phyloP scores from a whole-genome alignment of 805 yeast species.

The Ascoidea asiatica region DNA sequence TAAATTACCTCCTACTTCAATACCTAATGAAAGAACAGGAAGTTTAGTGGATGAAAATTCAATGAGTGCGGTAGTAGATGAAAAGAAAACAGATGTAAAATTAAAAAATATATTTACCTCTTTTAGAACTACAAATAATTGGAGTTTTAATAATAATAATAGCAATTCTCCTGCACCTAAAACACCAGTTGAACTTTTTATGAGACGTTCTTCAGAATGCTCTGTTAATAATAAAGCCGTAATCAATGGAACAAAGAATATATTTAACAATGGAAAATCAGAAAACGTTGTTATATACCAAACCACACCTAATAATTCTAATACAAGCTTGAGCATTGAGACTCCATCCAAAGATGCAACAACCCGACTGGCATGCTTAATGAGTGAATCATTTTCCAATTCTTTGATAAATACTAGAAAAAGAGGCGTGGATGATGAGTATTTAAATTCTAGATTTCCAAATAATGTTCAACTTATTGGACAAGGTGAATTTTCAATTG shows the following conservation, averaged over 20 bases:
- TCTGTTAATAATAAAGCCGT: neutral
- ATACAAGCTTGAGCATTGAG: neutral
- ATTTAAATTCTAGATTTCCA: slow-evolving; percentile 29
- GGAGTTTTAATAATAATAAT: too few relatives aligned
- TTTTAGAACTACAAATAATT: neutral
- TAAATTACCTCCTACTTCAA: neutral
- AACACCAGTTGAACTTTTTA: neutral
- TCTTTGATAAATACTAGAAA: neutral
- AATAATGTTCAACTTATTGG: slow-evolving; percentile 66
- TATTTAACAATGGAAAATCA: neutral
- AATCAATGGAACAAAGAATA: neutral
- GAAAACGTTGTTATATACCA: neutral
- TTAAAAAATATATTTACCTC: too few relatives aligned
- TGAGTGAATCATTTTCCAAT: neutral
- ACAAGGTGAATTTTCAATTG: slow-evolving; percentile 81
- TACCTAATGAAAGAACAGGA: neutral
- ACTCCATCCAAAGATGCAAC: neutral
- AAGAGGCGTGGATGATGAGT: slow-evolving; percentile 6
- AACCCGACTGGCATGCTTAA: too few relatives aligned
- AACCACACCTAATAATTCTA: neutral
- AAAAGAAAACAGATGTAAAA: too few relatives aligned
- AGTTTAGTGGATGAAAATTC: neutral
- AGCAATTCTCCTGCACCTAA: neutral
- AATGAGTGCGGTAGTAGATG: too few relatives aligned
- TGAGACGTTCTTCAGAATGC: neutral